Percentiles rank a stretch among this genome's conserved stretches.
These are phyloP conservation scores for Amniculicola lignicola DNA, from an alignment of 495 filamentous ascomycete genomes.

Conservation along the genomic window DNA sequence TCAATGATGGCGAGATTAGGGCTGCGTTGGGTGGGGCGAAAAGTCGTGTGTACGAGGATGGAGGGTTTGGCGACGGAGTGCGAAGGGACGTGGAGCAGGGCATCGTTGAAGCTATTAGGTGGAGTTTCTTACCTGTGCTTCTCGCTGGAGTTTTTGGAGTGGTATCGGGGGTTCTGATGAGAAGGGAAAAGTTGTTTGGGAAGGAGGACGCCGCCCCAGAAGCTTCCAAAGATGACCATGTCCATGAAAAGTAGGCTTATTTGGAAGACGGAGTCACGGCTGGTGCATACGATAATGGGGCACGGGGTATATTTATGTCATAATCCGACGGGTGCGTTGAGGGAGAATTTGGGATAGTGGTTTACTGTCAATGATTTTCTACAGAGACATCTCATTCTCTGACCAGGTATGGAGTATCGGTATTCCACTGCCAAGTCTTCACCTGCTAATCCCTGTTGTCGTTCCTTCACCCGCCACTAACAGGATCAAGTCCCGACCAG, in stretches of 20 bases:
- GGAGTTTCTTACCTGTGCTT: constrained; percentile 35
- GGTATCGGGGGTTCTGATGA: constrained; percentile 23
- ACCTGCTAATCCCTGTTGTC: no score
- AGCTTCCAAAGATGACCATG: no score
- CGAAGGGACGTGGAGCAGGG: constrained; percentile 19
- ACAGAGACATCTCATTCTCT: no score
- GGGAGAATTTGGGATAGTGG: no score
- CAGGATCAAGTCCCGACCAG: constrained; percentile 25
- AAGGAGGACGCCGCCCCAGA: constrained; percentile 5
- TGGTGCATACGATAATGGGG: no score
- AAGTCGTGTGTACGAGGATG: constrained; percentile 23
- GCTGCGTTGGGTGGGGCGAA: constrained; percentile 29
- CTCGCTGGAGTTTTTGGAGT: constrained; percentile 23
- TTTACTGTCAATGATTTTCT: no score
- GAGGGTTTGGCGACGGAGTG: constrained; percentile 1
- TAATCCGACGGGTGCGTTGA: no score
- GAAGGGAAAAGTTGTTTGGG: constrained; percentile 33
- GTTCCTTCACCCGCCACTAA: neutral
- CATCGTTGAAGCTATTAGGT: constrained; percentile 31
- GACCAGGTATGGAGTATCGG: no score
- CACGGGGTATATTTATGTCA: no score
- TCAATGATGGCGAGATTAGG: constrained; percentile 15
- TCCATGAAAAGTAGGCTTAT: no score
- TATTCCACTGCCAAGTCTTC: no score
- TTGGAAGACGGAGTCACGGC: no score